phyloP scores from a whole-genome alignment of 306 rosid genomes.

The Gynostemma pentaphyllum region DNA sequence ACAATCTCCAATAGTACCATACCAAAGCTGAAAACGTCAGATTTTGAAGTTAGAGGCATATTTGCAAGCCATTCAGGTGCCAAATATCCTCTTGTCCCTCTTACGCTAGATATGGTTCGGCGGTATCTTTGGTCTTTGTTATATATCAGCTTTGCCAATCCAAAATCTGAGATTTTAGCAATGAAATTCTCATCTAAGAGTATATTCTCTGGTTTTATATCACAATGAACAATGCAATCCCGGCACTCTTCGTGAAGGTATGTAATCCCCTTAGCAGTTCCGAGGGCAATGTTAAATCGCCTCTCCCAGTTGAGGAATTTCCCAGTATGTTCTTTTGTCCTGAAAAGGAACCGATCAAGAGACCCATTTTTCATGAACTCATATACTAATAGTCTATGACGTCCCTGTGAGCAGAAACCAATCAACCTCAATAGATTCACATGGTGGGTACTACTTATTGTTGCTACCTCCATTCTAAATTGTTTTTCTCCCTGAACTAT shows the following conservation, averaged over 20 bases:
- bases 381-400: constrained; percentile 69
- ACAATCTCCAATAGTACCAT: constrained; percentile 81
- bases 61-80: constrained; percentile 93
- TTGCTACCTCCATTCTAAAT: constrained; percentile 78
- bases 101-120: constrained; percentile 52
- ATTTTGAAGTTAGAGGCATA: constrained; percentile 61
- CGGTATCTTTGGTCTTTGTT: constrained; percentile 46
- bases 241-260: constrained; percentile 93
- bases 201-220: constrained; percentile 87
- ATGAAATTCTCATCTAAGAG: constrained; percentile 56
- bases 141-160: constrained; percentile 62
- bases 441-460: constrained; percentile 85
- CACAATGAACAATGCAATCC: constrained; percentile 76
- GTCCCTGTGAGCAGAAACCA: constrained; percentile 90
- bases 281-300: constrained; percentile 51
- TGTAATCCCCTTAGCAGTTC: constrained; percentile 80
- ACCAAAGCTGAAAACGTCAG: constrained; percentile 71
- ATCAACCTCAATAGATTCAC: constrained; percentile 73
- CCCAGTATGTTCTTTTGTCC: constrained; percentile 27
- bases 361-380: constrained; percentile 86
- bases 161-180: constrained; percentile 84
- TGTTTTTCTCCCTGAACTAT: constrained; percentile 86
- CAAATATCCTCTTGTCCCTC: constrained; percentile 79
- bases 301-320: constrained; percentile 55
- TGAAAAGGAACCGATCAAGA: constrained; percentile 48